Conservation (phyloP, 148 eudicot species). For the Vaccinium corymbosum region DNA sequence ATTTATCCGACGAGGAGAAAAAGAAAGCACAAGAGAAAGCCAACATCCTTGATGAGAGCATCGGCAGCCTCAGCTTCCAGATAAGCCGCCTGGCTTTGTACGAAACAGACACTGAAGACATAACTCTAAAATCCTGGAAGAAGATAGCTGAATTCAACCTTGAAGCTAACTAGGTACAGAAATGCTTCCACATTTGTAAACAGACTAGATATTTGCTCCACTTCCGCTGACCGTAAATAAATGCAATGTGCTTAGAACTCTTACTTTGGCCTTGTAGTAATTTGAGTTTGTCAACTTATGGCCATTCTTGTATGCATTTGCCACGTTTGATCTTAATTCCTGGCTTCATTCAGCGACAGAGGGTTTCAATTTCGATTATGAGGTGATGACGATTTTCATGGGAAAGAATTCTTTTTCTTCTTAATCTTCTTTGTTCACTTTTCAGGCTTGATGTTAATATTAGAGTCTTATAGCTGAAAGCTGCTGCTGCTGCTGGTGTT, state of each 20-base stretch:
- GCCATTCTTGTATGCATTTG: no score
- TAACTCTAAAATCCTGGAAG: conserved; percentile 81
- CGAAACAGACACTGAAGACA: conserved; percentile 79
- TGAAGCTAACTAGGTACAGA: conserved; percentile 21
- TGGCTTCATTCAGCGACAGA: no score
- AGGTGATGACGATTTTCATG: no score
- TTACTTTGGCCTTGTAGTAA: no score
- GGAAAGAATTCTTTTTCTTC: no score
- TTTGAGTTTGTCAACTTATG: no score
- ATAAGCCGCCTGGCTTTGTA: conserved; percentile 66
- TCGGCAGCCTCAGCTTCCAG: conserved; percentile 60
- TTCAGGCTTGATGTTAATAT: no score
- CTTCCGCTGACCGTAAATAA: not conserved
- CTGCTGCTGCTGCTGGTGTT: no score
- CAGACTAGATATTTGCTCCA: not conserved
- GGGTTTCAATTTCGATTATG: no score
- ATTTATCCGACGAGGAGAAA: conserved; percentile 81
- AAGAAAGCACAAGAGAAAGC: conserved; percentile 77
- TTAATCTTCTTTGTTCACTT: no score
- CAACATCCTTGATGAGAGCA: conserved; percentile 50
- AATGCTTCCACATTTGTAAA: not conserved
- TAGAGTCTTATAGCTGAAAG: no score
- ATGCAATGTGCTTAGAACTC: not conserved
- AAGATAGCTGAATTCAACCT: conserved; percentile 61
- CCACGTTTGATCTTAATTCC: no score